Evolutionary conservation across 257 asterid genomes (phyloP), one percentile per base, ranked within the genome.

Genomic region (Solanum habrochaites): DNA sequence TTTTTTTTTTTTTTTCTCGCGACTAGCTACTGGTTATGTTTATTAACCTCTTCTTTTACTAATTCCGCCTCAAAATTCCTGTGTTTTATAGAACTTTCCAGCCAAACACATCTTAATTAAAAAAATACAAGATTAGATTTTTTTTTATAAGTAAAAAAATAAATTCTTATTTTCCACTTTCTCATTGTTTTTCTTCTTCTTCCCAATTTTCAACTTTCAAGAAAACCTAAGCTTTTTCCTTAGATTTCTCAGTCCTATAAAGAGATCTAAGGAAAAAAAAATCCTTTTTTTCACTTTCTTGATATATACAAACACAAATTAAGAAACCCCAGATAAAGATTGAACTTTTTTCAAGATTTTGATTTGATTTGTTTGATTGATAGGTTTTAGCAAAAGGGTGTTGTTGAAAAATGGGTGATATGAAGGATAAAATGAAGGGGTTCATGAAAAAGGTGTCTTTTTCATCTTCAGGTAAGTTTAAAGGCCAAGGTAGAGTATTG

Each of bases 401-500:
- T 80, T 45, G 9, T 47, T 80, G 27, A 80, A 74, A 40, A 90
- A 97, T 97, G 99, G 99, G 90, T 86, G 99, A 97, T 27, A 83
- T 97, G 95, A 95, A 88, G 90, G 98, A 95, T 87, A 97, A 96
- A 69, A 91, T 97, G 93, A 96, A 95, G 92, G 99, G 96, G 32
- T 91, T 97, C 87, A 93, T 97, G 94, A 97, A 97, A 89, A 97
- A 97, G 90, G 96, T 93, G 90, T 93, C 94, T 80, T 88, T 97
- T 62, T 92, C 97, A 23, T 88, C 94, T 27, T 91, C 99, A 11
- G 95, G 94, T 77, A 94, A 93, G 91, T 97, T 97, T 91, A 94
- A 96, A 89, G 99, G 99, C 86, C 97, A 91, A 83, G 98, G 99
- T 75, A 91, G 98, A 91, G 96, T 93, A 2, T 90, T 97, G 93